Base-by-base conservation (phyloP, 768 basidiomycete species). In the Lactarius indigo region DNA sequence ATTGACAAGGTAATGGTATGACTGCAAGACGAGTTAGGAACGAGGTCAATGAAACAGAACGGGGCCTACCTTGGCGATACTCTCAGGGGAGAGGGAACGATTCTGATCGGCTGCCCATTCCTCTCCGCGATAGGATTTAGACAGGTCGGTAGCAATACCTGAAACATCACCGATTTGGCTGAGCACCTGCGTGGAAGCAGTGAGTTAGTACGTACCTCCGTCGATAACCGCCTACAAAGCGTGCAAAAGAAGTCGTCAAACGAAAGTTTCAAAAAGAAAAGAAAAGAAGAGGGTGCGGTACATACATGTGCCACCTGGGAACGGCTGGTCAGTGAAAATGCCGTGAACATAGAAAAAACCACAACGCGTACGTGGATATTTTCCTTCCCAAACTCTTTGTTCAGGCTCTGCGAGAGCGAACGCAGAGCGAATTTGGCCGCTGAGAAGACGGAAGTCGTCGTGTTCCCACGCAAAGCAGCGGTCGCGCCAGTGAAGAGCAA, bases 1-100 rank as follows among this genome's bases (percentile, higher is more conserved):
- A 59, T 85, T 82, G 8, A 79, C 82, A 23, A 92, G 84, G 72
- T 83, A 84, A 39, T 89, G 76, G 71, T 91, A 90, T 1, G 86
- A 77, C 90, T 91, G 68, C 12, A 59, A 12, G 17, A 18, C 13
- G 9, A 4, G 6, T 61, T 5, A 60, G 42, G 20, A 23, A 52
- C 23, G 13, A 31, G 1, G 39, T 64, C 52, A n/a, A 52, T n/a
- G n/a, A n/a, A 18, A 13, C 13, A 37, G n/a, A 7, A 7, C 0
- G 30, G 59, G 2, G 33, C 47, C 8, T 10, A 89, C 90, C 73
- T 84, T 79, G 15, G 89, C 91, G 65, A 93, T 90, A 70, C 85
- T 86, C 39, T 87, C 83, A 0, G 92, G 88, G 58, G 79, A 78
- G 33, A 94, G 79, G 56, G 82, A 77, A 13, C 73, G 75, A 64